Conservation (phyloP, 176 grass and related monocot species). For the Miscanthus lutarioriparius region DNA sequence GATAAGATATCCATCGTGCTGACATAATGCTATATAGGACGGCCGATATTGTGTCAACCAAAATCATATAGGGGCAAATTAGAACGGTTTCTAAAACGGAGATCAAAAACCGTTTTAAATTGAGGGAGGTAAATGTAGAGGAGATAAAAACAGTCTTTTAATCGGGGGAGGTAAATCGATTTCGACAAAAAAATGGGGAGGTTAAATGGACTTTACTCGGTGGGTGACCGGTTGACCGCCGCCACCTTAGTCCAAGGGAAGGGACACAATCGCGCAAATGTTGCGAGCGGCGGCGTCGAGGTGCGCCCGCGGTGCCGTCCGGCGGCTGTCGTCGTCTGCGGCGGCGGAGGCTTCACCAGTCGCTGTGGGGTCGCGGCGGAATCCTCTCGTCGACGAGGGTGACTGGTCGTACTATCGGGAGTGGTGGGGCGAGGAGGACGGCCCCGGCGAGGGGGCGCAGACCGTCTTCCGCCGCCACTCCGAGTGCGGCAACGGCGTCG, state of each 20-base stretch:
- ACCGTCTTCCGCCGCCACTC: conserved; percentile 66
- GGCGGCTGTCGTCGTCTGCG: conserved; percentile 39
- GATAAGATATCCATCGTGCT: too few species aligned
- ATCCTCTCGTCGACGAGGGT: conserved; percentile 53
- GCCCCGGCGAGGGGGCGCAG: conserved; percentile 45
- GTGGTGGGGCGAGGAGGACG: conserved; percentile 78
- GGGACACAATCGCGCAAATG: conserved; percentile 25
- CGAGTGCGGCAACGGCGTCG: conserved; percentile 71
- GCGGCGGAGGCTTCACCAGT: conserved; percentile 8
- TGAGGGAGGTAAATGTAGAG: too few species aligned
- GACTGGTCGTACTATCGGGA: conserved; percentile 72
- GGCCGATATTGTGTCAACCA: too few species aligned
- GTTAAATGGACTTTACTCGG: too few species aligned
- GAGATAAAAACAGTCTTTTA: too few species aligned
- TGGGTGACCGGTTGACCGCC: background rate
- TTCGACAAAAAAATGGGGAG: too few species aligned
- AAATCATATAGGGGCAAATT: too few species aligned
- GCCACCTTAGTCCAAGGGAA: background rate
- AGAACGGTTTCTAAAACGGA: too few species aligned
- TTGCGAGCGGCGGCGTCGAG: conserved; percentile 36
- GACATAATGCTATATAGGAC: too few species aligned
- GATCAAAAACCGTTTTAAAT: too few species aligned
- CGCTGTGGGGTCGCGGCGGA: background rate
- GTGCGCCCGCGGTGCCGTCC: conserved; percentile 24
- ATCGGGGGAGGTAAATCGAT: too few species aligned